A percentile compares a stretch with the other conserved stretches of the same genome.
Evolutionary conservation across 2,329 filamentous ascomycete genomes (phyloP).

Genomic region (Didymella arachidicola): DNA sequence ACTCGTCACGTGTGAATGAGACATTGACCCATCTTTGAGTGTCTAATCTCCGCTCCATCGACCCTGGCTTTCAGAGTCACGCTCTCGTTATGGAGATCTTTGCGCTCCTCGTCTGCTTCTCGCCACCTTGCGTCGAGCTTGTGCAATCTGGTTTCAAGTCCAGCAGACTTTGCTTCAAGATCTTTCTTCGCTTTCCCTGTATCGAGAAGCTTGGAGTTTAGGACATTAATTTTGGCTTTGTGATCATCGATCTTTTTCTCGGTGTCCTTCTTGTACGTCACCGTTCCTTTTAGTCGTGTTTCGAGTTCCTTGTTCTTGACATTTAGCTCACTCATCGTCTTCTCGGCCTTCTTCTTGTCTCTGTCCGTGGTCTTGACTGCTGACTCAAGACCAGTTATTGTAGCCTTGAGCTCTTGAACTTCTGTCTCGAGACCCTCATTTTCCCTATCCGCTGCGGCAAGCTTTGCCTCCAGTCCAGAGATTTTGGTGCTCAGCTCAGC

Average conservation of each 20-base stretch:
- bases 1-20: too few relatives aligned
- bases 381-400: neutral
- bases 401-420: neutral
- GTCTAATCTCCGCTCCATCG: too few relatives aligned
- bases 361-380: neutral
- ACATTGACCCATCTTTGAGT: too few relatives aligned
- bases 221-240: too few relatives aligned
- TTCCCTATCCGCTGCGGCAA: neutral
- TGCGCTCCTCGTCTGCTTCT: neutral
- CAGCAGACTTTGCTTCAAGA: too few relatives aligned
- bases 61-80: neutral
- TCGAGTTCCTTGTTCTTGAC: neutral
- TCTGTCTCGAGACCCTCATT: neutral
- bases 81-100: neutral
- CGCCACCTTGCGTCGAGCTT: neutral
- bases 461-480: neutral
- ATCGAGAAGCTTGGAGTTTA: too few relatives aligned
- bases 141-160: too few relatives aligned
- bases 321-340: neutral
- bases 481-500: neutral
- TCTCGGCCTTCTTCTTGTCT: neutral
- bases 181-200: too few relatives aligned
- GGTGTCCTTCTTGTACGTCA: neutral
- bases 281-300: neutral
- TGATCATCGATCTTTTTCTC: neutral